Evolutionary conservation across 2,329 filamentous ascomycete genomes (phyloP).

Genomic region (Fusarium aywerte): DNA sequence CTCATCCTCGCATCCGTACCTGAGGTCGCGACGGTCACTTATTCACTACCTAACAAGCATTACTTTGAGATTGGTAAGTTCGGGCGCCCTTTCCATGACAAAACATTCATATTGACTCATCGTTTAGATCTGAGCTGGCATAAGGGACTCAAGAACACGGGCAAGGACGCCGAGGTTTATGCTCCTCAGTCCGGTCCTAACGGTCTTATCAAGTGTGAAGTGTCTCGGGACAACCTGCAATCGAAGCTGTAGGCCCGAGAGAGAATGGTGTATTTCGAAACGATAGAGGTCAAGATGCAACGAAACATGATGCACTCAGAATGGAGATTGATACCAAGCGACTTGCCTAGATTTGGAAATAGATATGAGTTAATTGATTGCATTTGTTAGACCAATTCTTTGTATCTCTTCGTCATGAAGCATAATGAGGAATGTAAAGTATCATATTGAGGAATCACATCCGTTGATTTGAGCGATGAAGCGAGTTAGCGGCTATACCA

Average conservation of each 20-base stretch:
- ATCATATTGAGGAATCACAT: neutral
- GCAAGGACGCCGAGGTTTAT: slow-evolving; percentile 94
- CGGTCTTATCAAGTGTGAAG: slow-evolving; percentile 93
- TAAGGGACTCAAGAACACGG: slow-evolving; percentile 93
- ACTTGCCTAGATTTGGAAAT: slow-evolving; percentile 15
- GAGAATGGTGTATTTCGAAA: slow-evolving; percentile 10
- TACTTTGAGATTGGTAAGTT: slow-evolving; percentile 92
- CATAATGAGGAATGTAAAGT: neutral
- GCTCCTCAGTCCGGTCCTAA: slow-evolving; percentile 93
- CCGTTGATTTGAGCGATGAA: neutral
- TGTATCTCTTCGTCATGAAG: neutral
- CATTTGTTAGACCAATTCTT: neutral
- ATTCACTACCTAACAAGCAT: slow-evolving; percentile 95
- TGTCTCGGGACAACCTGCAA: slow-evolving; percentile 65
- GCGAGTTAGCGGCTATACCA: neutral
- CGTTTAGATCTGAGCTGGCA: slow-evolving; percentile 89
- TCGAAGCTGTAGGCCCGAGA: slow-evolving; percentile 8
- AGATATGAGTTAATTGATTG: slow-evolving; percentile 1
- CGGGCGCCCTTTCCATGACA: neutral
- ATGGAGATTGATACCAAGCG: slow-evolving; percentile 38
- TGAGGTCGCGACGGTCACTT: slow-evolving; percentile 77
- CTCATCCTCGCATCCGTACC: slow-evolving; percentile 82
- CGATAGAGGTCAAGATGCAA: slow-evolving; percentile 27
- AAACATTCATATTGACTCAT: slow-evolving; percentile 32
- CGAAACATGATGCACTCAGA: slow-evolving; percentile 30